Base-by-base conservation (phyloP, 2,329 filamentous ascomycete genomes). In the Cytospora mali region DNA sequence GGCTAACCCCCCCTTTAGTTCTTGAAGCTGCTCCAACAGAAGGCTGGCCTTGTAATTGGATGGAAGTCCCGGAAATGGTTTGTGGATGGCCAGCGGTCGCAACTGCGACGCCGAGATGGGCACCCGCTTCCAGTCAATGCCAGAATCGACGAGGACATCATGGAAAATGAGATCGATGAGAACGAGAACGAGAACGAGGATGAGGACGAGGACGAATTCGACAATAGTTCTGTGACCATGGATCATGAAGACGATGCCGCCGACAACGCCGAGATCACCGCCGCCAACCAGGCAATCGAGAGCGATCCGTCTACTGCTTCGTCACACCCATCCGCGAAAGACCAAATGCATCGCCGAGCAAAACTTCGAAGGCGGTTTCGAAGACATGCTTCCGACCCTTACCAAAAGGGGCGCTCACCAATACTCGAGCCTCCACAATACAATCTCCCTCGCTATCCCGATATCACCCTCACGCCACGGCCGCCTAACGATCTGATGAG, bases 301-400 rank as follows among this genome's bases (percentile, higher is more conserved):
- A 10, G 5, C 14, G 10, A n/a, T n/a, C 16, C 35, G 18, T n/a
- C 35, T 21, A 4, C 7, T 11, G 9, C n/a, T 23, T 23, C 13
- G 21, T 3, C 16, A 21, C 1, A 4, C 28, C 9, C 2, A 1
- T 3, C 1, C 16, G 28, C 23, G 6, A 1, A 5, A 4, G 5
- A 23, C 13, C n/a, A 11, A 21, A 50, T 11, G 13, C 33, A 35
- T 35, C 33, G 33, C 13, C 33, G 11, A 16, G 33, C 2, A 18
- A 14, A 46, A 10, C 42, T n/a, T 4, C 42, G 42, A 21, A n/a
- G 6, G 14, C 39, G 2, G 42, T n/a, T 46, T 46, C n/a, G n/a
- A 10, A 7, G n/a, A 11, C 42, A 6, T 21, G 11, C 16, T 18
- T 25, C 1, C 4, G n/a, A 27, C 14, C 11, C 6, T 16, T 25